Conservation (phyloP, 148 eudicot genomes). For the Rheum nobile region DNA sequence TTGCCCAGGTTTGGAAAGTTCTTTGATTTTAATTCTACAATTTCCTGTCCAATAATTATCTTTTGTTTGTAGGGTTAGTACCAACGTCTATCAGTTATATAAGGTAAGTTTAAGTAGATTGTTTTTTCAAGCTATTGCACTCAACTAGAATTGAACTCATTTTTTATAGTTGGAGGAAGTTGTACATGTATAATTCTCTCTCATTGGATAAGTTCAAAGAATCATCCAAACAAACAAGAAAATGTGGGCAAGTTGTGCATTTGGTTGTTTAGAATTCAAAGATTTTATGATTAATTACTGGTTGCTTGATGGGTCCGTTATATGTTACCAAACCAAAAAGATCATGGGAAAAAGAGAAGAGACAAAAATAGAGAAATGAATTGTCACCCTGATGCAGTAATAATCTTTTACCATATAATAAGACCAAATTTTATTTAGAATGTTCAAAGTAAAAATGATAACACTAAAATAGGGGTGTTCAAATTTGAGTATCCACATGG, state of each 20-base stretch:
- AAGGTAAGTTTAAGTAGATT: background rate
- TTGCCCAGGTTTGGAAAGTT: background rate
- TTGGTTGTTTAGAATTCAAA: background rate
- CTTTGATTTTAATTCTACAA: no score
- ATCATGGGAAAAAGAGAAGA: background rate
- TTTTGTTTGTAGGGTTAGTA: background rate
- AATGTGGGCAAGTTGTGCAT: conserved; percentile 5
- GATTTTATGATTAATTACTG: background rate
- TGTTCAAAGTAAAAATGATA: background rate
- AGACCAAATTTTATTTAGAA: background rate
- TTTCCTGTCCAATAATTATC: background rate
- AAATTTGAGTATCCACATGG: no score
- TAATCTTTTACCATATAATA: background rate
- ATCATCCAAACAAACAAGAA: background rate
- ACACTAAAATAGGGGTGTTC: no score
- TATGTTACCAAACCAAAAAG: conserved; percentile 1
- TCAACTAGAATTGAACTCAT: background rate
- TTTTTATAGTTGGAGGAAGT: background rate
- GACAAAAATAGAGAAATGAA: background rate
- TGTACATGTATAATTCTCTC: background rate
- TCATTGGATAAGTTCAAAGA: conserved; percentile 2
- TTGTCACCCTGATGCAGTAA: background rate
- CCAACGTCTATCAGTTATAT: background rate
- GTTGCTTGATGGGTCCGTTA: conserved; percentile 7
- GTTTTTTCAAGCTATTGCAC: background rate